Base-by-base conservation (phyloP, 345 rosid species). In the Hypericum perforatum region DNA sequence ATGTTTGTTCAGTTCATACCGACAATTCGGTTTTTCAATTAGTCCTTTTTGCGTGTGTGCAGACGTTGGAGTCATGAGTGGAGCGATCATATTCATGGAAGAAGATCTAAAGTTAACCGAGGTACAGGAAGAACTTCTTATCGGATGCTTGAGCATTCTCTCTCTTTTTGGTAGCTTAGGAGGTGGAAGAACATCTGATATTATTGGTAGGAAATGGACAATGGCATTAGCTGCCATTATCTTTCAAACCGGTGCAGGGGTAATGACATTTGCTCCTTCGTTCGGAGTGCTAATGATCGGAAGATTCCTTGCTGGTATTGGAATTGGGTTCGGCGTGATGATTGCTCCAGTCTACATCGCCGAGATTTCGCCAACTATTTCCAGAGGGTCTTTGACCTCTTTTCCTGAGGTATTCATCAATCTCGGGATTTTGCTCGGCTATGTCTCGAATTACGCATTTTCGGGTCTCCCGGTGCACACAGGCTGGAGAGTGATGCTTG, bases 51-150 rank as follows among this genome's bases (percentile, higher is more conserved):
- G 41, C 32, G 32, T 22, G 10, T 63, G 15, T 54, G 13, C 52
- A 66, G 70, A 66, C 59, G 70, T 59, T 9, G 70, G 70, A 45
- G 70, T 65, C 37, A 65, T 65, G 64, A 65, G 70, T 49, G 70
- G 70, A 43, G 70, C 70, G 11, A 60, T 66, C 38, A 12, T 66
- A 45, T 66, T 59, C 41, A 66, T 66, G 45, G 45, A 66, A 10
- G 53, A 66, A 59, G 70, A 66, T 60, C 70, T 66, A 37, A 48
- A 54, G 37, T 32, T 66, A 54, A 59, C 70, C 13, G 64, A 54
- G 52, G 50, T 43, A 54, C 65, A 66, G 38, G 47, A 16, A 54
- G 70, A 66, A 47, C 41, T 54, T 12, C 70, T 59, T 12, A 61
- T 66, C 16, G 70, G 70, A 47, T 54, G 59, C 16, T 49, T 66